Evolutionary conservation across 768 basidiomycete genomes (phyloP), one percentile per base, ranked within the genome.

Genomic region (Suillus brevipes): DNA sequence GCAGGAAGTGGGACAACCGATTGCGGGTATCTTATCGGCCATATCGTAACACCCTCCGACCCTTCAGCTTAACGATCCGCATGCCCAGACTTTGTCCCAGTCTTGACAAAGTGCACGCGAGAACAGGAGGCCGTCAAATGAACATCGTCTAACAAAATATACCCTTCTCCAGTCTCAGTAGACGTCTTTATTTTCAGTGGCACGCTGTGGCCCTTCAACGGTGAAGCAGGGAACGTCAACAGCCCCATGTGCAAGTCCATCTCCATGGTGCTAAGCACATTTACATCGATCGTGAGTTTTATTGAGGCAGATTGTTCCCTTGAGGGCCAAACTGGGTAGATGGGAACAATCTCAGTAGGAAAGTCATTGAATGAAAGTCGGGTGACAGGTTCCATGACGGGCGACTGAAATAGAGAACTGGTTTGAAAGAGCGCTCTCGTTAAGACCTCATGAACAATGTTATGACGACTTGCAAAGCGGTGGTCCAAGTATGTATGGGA

Each of bases 251-350:
- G 25, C 25, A 40, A 6, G 38, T 58, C 13, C 25, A 53, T 31
- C 5, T 28, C 52, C 8, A 36, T 2, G 34, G 7, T 8, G 14
- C 25, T 16, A 14, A 16, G 16, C 16, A 7, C 50, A 50, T 6
- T 2, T 28, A 14, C 1, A 50, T 28, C 14, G 8, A 31, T 0
- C 8, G 25, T 6, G 25, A 5, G 50, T 28, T 50, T 70, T 75
- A 77, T 18, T 40, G 10, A 3, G 72, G 67, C 13, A 65, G 57
- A 14, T 1, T 16, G 37, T 38, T 25, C 7, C 38, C 36, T 25
- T 4, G 8, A 28, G 36, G 7, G 13, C 25, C 20, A 31, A 31
- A 31, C 31, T 31, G 31, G 31, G 31, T 31, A 31, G 31, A 31
- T 31, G 31, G 4, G 4, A 31, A 31, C 31, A 31, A 31, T 31